Conservation (phyloP, 805 yeast genomes). For the Kregervanrija pseudodelftensis region DNA sequence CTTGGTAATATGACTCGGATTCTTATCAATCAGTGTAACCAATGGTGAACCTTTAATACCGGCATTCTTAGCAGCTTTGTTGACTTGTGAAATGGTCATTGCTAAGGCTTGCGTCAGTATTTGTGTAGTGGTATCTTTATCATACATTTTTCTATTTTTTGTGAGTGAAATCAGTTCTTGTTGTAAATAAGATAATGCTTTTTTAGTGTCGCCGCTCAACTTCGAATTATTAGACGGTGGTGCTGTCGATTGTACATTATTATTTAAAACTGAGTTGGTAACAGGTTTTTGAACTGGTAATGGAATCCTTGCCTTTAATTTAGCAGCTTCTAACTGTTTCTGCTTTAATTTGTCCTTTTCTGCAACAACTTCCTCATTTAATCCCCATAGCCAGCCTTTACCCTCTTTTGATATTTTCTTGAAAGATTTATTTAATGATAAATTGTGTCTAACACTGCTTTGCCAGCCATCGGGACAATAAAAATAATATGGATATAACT, state of each 20-base stretch:
- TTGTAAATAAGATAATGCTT: conserved; percentile 76
- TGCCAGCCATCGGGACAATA: conserved; percentile 99
- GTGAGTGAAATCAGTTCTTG: conserved; percentile 78
- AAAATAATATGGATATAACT: conserved; percentile 81
- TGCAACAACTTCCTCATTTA: conserved; percentile 77
- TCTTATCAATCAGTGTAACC: conserved; percentile 69
- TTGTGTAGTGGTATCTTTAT: conserved; percentile 76
- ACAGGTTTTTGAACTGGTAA: conserved; percentile 1
- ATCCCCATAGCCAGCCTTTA: conserved; percentile 93
- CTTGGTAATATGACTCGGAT: conserved; percentile 73
- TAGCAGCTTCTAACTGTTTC: conserved; percentile 56
- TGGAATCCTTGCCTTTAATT: conserved; percentile 14
- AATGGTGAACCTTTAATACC: conserved; percentile 76
- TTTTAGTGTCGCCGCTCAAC: conserved; percentile 49
- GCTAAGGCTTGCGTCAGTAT: conserved; percentile 87
- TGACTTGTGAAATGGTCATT: conserved; percentile 85
- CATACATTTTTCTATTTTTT: conserved; percentile 67
- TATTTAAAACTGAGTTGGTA: not conserved
- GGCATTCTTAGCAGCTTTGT: conserved; percentile 79
- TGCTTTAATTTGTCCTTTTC: conserved; percentile 70
- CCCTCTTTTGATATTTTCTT: conserved; percentile 76
- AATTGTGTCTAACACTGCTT: conserved; percentile 82
- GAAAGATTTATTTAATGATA: conserved; percentile 81
- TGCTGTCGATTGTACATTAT: not conserved
- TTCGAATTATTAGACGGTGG: not conserved